These are phyloP conservation scores for Rubia yunnanensis DNA, from an alignment of 257 asterid species.

Conservation along the genomic window DNA sequence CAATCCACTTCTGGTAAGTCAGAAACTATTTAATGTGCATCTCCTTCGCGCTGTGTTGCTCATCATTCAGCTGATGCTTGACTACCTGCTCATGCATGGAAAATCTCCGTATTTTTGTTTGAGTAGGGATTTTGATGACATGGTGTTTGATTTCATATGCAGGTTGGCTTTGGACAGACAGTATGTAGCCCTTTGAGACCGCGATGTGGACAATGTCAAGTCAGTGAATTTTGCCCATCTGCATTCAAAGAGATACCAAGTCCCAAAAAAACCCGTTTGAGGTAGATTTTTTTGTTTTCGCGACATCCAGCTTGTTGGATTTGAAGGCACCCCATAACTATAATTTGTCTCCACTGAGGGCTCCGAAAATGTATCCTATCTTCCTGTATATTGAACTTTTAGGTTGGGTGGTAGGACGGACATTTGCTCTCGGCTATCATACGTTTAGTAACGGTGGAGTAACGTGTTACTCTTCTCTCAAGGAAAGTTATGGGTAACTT, in stretches of 20 bases:
- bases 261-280: conserved; percentile 29
- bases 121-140: background rate
- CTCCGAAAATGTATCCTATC: background rate
- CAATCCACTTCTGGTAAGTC: conserved; percentile 87
- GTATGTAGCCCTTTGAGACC: conserved; percentile 86
- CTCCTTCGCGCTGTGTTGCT: background rate
- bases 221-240: conserved; percentile 70
- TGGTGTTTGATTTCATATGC: background rate
- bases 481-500: too few species aligned
- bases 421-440: background rate
- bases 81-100: background rate
- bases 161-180: conserved; percentile 99
- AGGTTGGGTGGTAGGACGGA: too few species aligned
- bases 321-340: background rate
- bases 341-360: background rate
- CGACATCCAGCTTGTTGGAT: background rate
- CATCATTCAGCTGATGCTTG: background rate
- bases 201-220: conserved; percentile 56
- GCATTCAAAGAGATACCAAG: conserved; percentile 66
- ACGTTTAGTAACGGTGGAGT: background rate
- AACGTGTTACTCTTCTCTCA: background rate
- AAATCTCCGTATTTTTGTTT: background rate
- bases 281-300: background rate
- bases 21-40: background rate
- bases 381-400: background rate